Conservation (phyloP, 495 filamentous ascomycete genomes). For the Astrothelium subdiscretum region DNA sequence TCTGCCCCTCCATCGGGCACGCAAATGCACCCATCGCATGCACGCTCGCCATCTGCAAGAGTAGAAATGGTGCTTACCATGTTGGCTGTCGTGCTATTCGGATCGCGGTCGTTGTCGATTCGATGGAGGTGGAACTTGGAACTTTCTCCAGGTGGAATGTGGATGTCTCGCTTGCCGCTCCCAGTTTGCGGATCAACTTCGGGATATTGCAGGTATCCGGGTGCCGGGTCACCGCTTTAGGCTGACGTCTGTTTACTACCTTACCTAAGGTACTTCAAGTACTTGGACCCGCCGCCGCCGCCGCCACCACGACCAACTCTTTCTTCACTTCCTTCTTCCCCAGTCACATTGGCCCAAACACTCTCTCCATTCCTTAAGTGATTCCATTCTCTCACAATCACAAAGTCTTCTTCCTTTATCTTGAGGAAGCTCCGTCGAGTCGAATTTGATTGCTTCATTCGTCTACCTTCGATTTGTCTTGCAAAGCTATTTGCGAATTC, state of each 20-base stretch:
- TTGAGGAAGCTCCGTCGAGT: too few species aligned
- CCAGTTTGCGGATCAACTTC: neutral
- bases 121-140: neutral
- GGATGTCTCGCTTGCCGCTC: neutral
- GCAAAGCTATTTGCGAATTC: neutral
- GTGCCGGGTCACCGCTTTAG: neutral
- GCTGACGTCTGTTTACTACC: neutral
- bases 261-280: too few species aligned
- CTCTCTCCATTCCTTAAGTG: too few species aligned
- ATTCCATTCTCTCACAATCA: neutral
- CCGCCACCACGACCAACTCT: neutral
- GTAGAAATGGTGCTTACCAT: neutral
- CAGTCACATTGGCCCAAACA: too few species aligned
- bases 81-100: neutral
- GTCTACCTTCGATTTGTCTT: too few species aligned
- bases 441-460: too few species aligned
- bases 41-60: neutral
- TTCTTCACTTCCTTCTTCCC: neutral
- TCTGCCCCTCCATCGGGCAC: too few species aligned
- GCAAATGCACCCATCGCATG: neutral
- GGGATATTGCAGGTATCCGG: neutral
- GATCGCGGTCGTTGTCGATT: neutral
- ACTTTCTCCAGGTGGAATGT: neutral
- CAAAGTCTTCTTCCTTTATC: too few species aligned
- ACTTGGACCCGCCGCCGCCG: neutral